Conservation (phyloP, 306 rosid genomes). For the Astragalus glycyphyllos region DNA sequence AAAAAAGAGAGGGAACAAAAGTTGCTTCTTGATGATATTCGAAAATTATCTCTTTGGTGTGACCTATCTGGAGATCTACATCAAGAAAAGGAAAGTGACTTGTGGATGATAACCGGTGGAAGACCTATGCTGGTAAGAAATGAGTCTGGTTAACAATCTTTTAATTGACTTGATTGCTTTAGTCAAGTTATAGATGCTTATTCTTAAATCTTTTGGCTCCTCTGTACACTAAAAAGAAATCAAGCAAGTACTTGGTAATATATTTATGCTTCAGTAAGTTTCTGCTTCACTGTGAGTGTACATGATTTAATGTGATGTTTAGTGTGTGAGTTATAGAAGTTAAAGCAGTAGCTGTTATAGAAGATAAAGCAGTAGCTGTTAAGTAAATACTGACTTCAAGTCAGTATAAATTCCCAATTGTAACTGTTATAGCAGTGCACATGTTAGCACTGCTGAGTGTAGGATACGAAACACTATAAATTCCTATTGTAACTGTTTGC, state of each 20-base stretch:
- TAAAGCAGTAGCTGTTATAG: too few species aligned
- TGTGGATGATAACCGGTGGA: constrained; percentile 89
- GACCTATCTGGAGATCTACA: constrained; percentile 63
- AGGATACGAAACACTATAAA: too few species aligned
- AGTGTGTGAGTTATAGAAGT: too few species aligned
- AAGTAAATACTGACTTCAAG: too few species aligned
- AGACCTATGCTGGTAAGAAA: constrained; percentile 78
- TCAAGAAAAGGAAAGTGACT: constrained; percentile 81
- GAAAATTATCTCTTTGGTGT: constrained; percentile 71
- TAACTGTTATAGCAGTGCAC: too few species aligned
- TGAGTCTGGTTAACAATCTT: constrained; percentile 40
- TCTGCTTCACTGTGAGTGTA: too few species aligned
- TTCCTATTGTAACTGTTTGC: too few species aligned
- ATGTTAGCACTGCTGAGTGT: too few species aligned
- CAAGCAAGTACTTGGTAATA: constrained; percentile 22
- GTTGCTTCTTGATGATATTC: constrained; percentile 85
- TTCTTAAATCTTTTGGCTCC: constrained; percentile 33
- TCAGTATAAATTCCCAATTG: too few species aligned
- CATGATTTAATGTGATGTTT: too few species aligned
- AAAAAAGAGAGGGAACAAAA: constrained; percentile 79
- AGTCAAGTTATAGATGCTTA: constrained; percentile 35
- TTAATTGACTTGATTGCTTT: constrained; percentile 39
- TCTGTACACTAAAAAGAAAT: background rate
- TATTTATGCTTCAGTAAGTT: constrained; percentile 29
- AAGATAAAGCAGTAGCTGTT: too few species aligned